phyloP scores from a whole-genome alignment of 495 filamentous ascomycete genomes.

The Trichoderma virens region DNA sequence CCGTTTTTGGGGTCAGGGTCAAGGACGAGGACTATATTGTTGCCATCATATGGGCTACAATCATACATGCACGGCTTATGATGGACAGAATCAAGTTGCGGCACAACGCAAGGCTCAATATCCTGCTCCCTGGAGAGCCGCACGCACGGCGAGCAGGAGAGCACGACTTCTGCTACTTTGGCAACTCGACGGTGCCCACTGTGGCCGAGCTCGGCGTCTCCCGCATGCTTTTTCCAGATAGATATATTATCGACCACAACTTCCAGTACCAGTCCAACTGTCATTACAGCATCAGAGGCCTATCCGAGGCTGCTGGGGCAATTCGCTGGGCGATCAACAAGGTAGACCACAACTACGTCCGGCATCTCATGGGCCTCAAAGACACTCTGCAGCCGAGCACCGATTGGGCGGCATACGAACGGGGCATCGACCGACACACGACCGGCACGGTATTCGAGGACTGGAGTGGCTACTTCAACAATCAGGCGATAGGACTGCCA shows the following conservation, averaged over 20 bases:
- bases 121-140: background rate
- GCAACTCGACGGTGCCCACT: background rate
- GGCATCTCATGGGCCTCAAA: background rate
- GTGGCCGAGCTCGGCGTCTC: background rate
- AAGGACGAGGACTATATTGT: background rate
- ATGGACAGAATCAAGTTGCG: background rate
- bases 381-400: background rate
- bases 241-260: background rate
- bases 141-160: background rate
- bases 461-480: background rate
- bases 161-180: background rate
- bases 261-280: background rate
- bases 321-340: background rate
- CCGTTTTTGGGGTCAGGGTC: too few species aligned
- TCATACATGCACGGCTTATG: background rate
- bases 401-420: background rate
- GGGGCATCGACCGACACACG: background rate
- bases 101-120: background rate
- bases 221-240: background rate
- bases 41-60: background rate
- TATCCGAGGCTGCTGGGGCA: background rate
- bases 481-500: background rate
- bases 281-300: background rate
- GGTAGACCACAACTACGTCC: background rate
- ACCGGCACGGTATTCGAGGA: background rate